Base-by-base conservation (phyloP, 1,284 basidiomycete species). In the Vanrija pseudolonga region DNA sequence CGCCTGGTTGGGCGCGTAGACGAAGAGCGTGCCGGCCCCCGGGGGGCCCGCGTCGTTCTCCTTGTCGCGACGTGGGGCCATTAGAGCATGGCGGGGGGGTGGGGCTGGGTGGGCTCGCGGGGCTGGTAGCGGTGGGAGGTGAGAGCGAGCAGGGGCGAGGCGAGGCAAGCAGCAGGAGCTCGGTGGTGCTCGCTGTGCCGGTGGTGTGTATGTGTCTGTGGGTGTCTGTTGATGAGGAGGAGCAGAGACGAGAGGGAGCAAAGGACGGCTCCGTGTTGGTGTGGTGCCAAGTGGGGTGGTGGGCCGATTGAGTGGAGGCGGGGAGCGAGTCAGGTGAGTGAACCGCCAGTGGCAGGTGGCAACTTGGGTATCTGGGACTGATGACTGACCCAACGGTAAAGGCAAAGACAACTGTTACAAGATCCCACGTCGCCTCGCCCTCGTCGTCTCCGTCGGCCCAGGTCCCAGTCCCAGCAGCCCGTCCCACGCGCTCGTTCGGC, bases 1-100 rank as follows among this genome's bases (percentile, higher is more conserved):
- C 36, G 11, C 45, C 41, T 19, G 41, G 41, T 32, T 32, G 23
- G 17, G 32, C 12, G 54, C 62, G 48, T 71, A 68, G 45, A 67
- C 68, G 41, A 56, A 72, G 14, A 69, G 57, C 28, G 70, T 71
- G 36, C 67, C 70, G 19, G 67, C 70, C 17, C 70, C 70, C 6
- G 70, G 67, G 20, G 62, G 60, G 17, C 59, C 59, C 2, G 57
- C 59, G 32, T 71, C 69, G 45, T 53, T 37, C 7, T 47, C 44
- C 45, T 46, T 41, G n/a, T 32, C 32, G 32, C 32, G 32, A 11
- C 32, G 32, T 12, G 48, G 39, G 32, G 53, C 43, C 50, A 59
- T 55, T 51, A 49, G 49, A 19, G 41, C 50, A 52, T 57, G 41
- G 32, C 12, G 19, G 28, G 38, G 26, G 40, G 41, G 12, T 39